phyloP scores from a whole-genome alignment of 805 yeast genomes.

The Yarrowia phangngaensis region DNA sequence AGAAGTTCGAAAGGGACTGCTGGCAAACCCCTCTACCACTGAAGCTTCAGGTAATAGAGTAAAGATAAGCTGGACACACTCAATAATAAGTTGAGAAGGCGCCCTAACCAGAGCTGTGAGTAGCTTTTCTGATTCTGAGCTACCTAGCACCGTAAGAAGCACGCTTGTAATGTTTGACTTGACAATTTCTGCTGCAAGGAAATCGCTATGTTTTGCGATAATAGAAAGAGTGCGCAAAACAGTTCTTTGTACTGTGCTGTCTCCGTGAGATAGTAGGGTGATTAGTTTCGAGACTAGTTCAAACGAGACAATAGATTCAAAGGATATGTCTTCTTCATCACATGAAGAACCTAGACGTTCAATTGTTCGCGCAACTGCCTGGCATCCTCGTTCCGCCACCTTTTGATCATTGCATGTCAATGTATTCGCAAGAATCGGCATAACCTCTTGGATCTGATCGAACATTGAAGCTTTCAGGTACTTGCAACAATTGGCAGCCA shows the following conservation, averaged over 20 bases:
- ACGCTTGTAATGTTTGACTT: constrained; percentile 47
- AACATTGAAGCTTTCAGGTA: constrained; percentile 27
- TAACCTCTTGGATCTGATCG: constrained; percentile 50
- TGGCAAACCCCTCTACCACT: constrained; percentile 7
- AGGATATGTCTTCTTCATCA: constrained; percentile 12
- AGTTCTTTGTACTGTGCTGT: constrained; percentile 3
- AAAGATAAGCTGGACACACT: constrained; percentile 4
- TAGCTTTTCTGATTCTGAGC: constrained; percentile 25
- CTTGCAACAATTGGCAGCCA: constrained; percentile 32
- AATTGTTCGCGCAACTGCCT: constrained; percentile 57
- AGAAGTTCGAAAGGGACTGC: constrained; percentile 13
- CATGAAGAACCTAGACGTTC: constrained; percentile 42
- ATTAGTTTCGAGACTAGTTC: constrained; percentile 16
- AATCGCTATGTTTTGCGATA: constrained; percentile 5
- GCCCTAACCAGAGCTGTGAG: constrained; percentile 28
- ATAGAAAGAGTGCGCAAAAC: constrained; percentile 32
- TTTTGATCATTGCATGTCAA: constrained; percentile 53
- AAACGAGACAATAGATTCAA: constrained; percentile 3
- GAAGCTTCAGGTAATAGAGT: constrained; percentile 1
- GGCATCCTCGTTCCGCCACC: constrained; percentile 62
- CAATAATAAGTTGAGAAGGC: constrained; percentile 18
- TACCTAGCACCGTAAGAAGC: constrained; percentile 30
- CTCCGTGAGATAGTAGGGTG: constrained; percentile 11
- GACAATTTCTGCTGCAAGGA: constrained; percentile 34
- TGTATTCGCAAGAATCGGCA: constrained; percentile 54